phyloP scores from a whole-genome alignment of 257 asterid species.

The Ophiorrhiza pumila region DNA sequence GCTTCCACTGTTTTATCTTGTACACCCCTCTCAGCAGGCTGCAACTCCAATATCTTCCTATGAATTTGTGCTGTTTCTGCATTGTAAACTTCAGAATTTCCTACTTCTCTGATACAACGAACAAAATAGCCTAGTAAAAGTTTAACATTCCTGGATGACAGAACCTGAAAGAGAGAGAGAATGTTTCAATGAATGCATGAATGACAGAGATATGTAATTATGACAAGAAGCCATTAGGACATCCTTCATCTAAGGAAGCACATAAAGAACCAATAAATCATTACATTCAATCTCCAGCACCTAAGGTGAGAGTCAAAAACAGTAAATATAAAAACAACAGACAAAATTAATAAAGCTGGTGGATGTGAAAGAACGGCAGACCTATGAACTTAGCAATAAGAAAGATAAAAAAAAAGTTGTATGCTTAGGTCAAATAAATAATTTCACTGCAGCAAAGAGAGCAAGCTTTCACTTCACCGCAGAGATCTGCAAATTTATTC shows the following conservation, averaged over 20 bases:
- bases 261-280: neutral
- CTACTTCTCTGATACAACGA: conserved; percentile 51
- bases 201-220: neutral
- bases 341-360: neutral
- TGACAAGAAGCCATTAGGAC: neutral
- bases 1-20: conserved; percentile 52
- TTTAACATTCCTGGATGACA: conserved; percentile 77
- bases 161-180: conserved; percentile 53
- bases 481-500: no score
- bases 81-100: conserved; percentile 26
- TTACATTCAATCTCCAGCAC: no score
- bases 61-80: conserved; percentile 29
- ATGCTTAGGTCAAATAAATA: no score
- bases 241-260: neutral
- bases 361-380: neutral
- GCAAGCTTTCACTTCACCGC: no score
- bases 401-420: no score
- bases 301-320: no score
- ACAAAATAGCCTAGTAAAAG: conserved; percentile 85
- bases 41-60: conserved; percentile 67
- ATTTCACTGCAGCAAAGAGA: no score
- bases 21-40: conserved; percentile 68
- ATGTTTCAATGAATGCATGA: neutral
- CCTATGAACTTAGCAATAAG: no score
- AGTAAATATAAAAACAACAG: neutral